Percentiles rank a stretch among this genome's conserved stretches.
Evolutionary conservation across 164 flowering plant species (phyloP).

Genomic region (Taxillus chinensis): DNA sequence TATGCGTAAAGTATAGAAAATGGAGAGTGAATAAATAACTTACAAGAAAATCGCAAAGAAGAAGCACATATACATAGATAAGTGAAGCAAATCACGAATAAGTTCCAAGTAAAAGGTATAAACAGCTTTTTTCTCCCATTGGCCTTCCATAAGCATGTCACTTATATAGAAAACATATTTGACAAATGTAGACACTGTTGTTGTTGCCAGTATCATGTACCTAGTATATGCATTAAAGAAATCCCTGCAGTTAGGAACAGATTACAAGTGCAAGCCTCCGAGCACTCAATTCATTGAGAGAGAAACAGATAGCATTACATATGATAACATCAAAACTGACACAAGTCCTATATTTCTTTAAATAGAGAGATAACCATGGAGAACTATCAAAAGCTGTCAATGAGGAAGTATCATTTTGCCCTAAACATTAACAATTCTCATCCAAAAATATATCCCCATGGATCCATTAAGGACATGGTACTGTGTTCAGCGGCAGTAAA

Average conservation of each 20-base stretch:
- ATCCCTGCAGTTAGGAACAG: not conserved
- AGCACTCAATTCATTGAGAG: not conserved
- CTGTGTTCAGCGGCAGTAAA: too few relatives aligned
- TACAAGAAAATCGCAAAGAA: conserved; percentile 92
- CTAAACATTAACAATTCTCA: not conserved
- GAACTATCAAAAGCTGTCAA: not conserved
- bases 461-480: too few relatives aligned
- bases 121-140: conserved; percentile 94
- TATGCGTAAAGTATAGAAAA: not conserved
- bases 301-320: too few relatives aligned
- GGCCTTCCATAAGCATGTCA: conserved; percentile 99
- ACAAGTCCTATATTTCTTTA: not conserved
- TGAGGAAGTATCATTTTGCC: not conserved
- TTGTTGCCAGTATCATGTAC: conserved; percentile 93
- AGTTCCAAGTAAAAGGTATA: conserved; percentile 98
- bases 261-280: not conserved
- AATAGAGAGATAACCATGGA: not conserved
- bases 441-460: too few relatives aligned
- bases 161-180: conserved; percentile 86
- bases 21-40: conserved; percentile 24
- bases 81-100: conserved; percentile 84
- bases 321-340: too few relatives aligned
- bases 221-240: conserved; percentile 28
- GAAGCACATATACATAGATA: conserved; percentile 95
- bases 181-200: conserved; percentile 78